Percentiles rank a stretch among this genome's conserved stretches.
These are phyloP conservation scores for Narthecium ossifragum DNA, from an alignment of 106 monocot genomes.

Conservation along the genomic window DNA sequence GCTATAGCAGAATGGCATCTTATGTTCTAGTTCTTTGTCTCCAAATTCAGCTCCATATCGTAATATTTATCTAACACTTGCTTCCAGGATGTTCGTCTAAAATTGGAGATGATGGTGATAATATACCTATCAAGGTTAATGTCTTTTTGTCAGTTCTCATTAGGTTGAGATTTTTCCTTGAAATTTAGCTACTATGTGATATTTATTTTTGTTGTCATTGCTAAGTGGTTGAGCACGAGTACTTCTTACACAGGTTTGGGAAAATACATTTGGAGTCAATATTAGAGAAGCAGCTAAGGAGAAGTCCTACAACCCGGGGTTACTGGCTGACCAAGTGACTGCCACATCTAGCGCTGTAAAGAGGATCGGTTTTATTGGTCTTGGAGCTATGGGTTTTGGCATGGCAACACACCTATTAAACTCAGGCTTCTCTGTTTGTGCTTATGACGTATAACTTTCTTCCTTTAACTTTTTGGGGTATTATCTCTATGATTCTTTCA, in stretches of 20 bases:
- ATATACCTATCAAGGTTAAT: slow-evolving; percentile 43
- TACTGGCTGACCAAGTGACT: slow-evolving; percentile 42
- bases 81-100: slow-evolving; percentile 48
- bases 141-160: slow-evolving; percentile 1
- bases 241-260: slow-evolving; percentile 53
- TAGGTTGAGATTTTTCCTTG: not conserved
- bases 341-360: slow-evolving; percentile 36
- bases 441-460: slow-evolving; percentile 61
- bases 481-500: no score
- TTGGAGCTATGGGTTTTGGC: slow-evolving; percentile 99
- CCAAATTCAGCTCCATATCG: not conserved
- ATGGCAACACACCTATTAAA: slow-evolving; percentile 82
- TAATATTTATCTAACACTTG: slow-evolving; percentile 5
- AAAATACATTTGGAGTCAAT: slow-evolving; percentile 60
- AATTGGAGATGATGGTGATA: slow-evolving; percentile 26
- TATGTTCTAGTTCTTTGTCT: not conserved
- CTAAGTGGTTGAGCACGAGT: no score
- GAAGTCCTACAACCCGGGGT: slow-evolving; percentile 43
- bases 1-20: not conserved
- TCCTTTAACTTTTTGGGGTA: not conserved
- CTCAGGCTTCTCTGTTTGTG: slow-evolving; percentile 65
- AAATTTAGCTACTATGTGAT: slow-evolving; percentile 3
- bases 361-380: slow-evolving; percentile 88
- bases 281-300: slow-evolving; percentile 50
- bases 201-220: no score